Percentiles rank a stretch among this genome's conserved stretches.
Conservation (phyloP, 208 protist species). For the Herpetomonas tarakana region DNA sequence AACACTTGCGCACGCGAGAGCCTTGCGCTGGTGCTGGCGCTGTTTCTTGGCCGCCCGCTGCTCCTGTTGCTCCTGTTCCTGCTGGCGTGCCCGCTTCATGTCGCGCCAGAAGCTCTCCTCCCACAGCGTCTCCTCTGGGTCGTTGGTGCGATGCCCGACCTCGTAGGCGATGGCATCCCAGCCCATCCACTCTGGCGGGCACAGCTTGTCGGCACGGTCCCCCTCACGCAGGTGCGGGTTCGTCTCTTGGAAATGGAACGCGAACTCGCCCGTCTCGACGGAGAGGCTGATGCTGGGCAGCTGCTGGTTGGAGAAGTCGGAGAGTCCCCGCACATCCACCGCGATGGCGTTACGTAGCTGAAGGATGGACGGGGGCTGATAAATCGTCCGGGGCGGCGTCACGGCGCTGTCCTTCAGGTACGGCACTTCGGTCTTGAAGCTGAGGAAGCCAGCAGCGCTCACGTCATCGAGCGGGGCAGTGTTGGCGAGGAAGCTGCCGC, state of each 20-base stretch:
- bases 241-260: conserved; percentile 9
- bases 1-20: conserved; percentile 1
- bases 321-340: conserved; percentile 20
- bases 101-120: conserved; percentile 5
- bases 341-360: conserved; percentile 47
- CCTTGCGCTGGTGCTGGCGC: conserved; percentile 2
- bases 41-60: not conserved
- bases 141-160: conserved; percentile 16
- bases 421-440: conserved; percentile 18
- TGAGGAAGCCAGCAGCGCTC: not conserved
- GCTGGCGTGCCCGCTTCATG: not conserved
- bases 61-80: not conserved
- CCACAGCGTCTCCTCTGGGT: conserved; percentile 3
- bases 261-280: conserved; percentile 18
- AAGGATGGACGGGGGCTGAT: conserved; percentile 47
- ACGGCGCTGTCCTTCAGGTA: conserved; percentile 35
- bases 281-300: conserved; percentile 49
- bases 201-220: conserved; percentile 10
- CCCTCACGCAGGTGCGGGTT: conserved; percentile 4
- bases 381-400: conserved; percentile 35
- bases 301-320: conserved; percentile 20
- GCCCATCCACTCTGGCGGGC: conserved; percentile 42
- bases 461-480: not conserved
- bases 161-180: conserved; percentile 41
- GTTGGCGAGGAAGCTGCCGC: not conserved